These are phyloP conservation scores for Rhizophagus prolifer DNA, from an alignment of 192 early-diverging fungal species.

Conservation along the genomic window DNA sequence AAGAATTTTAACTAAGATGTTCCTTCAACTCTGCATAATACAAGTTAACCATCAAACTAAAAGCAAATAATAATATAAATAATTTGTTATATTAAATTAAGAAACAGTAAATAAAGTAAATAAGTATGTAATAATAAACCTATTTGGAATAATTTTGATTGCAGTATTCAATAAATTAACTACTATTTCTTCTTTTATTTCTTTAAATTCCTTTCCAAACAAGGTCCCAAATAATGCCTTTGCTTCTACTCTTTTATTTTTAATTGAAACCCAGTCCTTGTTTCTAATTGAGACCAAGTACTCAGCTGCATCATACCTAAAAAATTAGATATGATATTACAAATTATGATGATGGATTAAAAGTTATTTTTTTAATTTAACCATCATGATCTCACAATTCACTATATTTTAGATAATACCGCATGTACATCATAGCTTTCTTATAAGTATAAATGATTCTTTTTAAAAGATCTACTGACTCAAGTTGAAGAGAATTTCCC, in stretches of 20 bases:
- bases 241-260: neutral
- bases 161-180: conserved; percentile 61
- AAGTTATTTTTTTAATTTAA: neutral
- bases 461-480: conserved; percentile 49
- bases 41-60: conserved; percentile 69
- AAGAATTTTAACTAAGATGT: conserved; percentile 49
- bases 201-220: neutral
- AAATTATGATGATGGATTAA: conserved; percentile 3
- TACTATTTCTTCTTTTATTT: conserved; percentile 55
- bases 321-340: neutral
- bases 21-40: conserved; percentile 73
- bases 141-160: conserved; percentile 68
- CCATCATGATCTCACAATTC: conserved; percentile 2
- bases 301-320: conserved; percentile 54
- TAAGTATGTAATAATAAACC: too few relatives aligned
- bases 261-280: neutral
- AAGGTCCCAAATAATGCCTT: neutral
- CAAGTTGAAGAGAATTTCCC: conserved; percentile 91
- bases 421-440: conserved; percentile 77
- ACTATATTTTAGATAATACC: conserved; percentile 91
- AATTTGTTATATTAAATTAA: too few relatives aligned
- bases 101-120: too few relatives aligned
- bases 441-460: conserved; percentile 86
- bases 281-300: conserved; percentile 40
- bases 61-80: too few relatives aligned